These are phyloP conservation scores for Emmonsiellopsis sp. DNA, from an alignment of 2,329 filamentous ascomycete species.

Conservation along the genomic window DNA sequence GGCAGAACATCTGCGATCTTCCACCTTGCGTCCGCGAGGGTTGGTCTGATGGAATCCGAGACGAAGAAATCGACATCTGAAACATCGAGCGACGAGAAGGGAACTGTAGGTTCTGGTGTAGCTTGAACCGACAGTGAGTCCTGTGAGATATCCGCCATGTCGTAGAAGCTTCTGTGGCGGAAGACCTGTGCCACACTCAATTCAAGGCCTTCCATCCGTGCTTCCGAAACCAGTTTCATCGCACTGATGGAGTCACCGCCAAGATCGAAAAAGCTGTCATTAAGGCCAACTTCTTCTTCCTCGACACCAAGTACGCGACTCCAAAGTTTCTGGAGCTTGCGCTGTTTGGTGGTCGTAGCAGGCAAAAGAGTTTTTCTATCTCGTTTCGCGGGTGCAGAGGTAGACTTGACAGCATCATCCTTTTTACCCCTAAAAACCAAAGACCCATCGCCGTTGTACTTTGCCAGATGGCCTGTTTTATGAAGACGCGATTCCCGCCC, in stretches of 20 bases:
- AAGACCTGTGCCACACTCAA: conserved; percentile 51
- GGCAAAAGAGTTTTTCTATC: neutral
- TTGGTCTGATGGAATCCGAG: conserved; percentile 33
- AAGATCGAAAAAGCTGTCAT: conserved; percentile 48
- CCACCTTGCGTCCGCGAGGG: conserved; percentile 37
- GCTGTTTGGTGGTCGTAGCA: conserved; percentile 7
- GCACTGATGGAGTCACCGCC: conserved; percentile 50
- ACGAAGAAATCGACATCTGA: conserved; percentile 32
- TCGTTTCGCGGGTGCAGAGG: conserved; percentile 35
- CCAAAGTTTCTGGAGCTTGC: conserved; percentile 40
- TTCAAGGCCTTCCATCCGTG: conserved; percentile 38
- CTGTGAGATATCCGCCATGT: conserved; percentile 34
- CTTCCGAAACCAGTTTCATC: conserved; percentile 51
- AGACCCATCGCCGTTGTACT: conserved; percentile 4
- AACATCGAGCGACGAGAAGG: conserved; percentile 41
- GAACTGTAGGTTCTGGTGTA: conserved; percentile 18
- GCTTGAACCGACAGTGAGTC: neutral
- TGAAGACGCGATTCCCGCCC: neutral
- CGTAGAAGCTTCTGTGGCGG: conserved; percentile 17
- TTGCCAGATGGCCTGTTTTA: conserved; percentile 4
- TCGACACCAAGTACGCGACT: conserved; percentile 36
- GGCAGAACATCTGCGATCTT: conserved; percentile 45
- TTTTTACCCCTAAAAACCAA: conserved; percentile 40
- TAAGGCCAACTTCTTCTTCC: conserved; percentile 37
- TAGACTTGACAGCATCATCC: conserved; percentile 51